Base-by-base conservation (phyloP, 2,329 filamentous ascomycete genomes). In the Ophiosphaerella herpotricha region DNA sequence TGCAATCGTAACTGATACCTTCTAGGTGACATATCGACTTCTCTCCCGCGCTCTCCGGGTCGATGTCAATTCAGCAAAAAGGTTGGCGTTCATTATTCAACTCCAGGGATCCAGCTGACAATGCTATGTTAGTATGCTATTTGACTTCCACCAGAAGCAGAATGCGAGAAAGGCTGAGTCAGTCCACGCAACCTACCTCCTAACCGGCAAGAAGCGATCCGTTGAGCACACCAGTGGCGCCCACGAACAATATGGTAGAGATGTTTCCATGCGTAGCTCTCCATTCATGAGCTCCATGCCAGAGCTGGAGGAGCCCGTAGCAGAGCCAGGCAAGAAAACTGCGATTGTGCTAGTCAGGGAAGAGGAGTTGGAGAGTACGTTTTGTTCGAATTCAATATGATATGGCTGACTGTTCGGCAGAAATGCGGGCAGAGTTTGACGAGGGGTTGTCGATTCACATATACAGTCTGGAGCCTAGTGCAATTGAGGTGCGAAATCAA, bases 161-260 rank as follows among this genome's bases (percentile, higher is more conserved):
- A 96, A 91, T 72, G 80, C 78, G 46, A 90, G 88, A 72, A 88
- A 85, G 53, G 81, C 88, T 0, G 82, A 85, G 18, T 87, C 85
- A 23, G 79, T 97, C n/a, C 85, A 95, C 75, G 94, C 93, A 38
- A 97, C 91, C n/a, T 99, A 97, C 74, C 78, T 97, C 41, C 70
- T 99, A 39, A 88, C 86, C 43, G 94, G 93, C 34, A 82, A 78
- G 18, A 88, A 84, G 64, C 79, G 74, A 45, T 38, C 33, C 12
- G 13, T 46, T 24, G 49, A 64, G 23, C 54, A 61, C 12, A 52
- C 71, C 9, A 80, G 79, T 57, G 76, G 73, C 18, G 55, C 61
- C 39, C 64, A 70, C 29, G 68, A 66, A 21, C 51, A 39, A 32
- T 80, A 87, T 61, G 83, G 78, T n/a, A 87, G 89, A 44, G 83